Conservation (phyloP, 2,329 filamentous ascomycete genomes). For the Calonectria ilicicola region DNA sequence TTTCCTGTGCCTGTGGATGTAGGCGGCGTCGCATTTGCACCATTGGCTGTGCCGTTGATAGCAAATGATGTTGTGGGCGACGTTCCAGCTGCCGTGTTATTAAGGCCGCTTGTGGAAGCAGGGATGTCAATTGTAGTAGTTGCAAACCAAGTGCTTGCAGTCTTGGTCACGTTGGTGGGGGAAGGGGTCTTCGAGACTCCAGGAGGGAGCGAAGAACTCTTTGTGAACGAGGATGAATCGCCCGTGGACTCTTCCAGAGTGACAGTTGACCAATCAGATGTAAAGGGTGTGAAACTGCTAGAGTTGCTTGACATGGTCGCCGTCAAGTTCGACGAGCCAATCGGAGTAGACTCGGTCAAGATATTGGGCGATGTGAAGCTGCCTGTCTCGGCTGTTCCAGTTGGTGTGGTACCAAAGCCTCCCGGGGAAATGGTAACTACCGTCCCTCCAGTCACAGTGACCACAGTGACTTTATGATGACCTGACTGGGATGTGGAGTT, state of each 20-base stretch:
- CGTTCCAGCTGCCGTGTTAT: neutral
- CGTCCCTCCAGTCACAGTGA: conserved; percentile 27
- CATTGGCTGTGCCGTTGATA: neutral
- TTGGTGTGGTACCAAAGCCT: conserved; percentile 19
- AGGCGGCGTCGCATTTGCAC: neutral
- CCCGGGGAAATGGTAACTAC: conserved; percentile 34
- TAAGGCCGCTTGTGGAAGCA: neutral
- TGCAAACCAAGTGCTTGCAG: neutral
- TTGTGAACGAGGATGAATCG: neutral
- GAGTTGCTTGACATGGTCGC: conserved; percentile 1
- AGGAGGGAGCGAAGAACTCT: conserved; percentile 9
- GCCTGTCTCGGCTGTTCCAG: conserved; percentile 9
- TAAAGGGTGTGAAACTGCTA: neutral
- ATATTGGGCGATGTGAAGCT: conserved; percentile 18
- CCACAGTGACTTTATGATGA: conserved; percentile 6
- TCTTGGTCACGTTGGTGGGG: neutral
- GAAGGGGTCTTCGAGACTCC: neutral
- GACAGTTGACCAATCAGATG: conserved; percentile 33
- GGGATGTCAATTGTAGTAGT: neutral
- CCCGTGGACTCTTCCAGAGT: conserved; percentile 15
- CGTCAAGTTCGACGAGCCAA: conserved; percentile 16
- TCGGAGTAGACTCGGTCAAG: conserved; percentile 12
- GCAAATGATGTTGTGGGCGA: neutral
- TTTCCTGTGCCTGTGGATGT: neutral
- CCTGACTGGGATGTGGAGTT: neutral